These are phyloP conservation scores for Westerdykella sp. DNA, from an alignment of 2,329 filamentous ascomycete genomes.

Conservation along the genomic window DNA sequence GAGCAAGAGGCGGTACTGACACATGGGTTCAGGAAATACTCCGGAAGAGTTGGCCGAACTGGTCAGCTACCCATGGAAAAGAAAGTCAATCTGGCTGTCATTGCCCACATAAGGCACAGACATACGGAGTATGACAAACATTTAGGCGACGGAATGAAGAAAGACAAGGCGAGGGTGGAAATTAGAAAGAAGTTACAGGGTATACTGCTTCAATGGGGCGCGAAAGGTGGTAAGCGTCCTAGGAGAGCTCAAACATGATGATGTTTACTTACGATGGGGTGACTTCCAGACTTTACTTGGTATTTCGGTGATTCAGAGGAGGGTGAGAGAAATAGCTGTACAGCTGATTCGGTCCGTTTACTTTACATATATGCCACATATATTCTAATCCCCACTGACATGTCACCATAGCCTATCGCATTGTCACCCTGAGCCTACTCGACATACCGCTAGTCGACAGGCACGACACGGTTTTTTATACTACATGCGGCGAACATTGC, in stretches of 20 bases:
- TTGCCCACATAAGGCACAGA: conserved; percentile 46
- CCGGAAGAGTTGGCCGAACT: conserved; percentile 45
- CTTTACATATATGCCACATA: too few species aligned
- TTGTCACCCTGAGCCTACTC: too few species aligned
- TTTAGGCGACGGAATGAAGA: conserved; percentile 16
- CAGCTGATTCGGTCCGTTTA: too few species aligned
- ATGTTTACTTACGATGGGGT: background rate
- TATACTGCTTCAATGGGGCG: conserved; percentile 22
- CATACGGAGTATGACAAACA: conserved; percentile 46
- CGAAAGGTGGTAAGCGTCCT: conserved; percentile 15
- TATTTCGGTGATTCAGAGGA: conserved; percentile 5
- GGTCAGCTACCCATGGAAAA: conserved; percentile 33
- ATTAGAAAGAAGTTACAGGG: conserved; percentile 18
- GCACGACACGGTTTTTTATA: too few species aligned
- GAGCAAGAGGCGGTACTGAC: conserved; percentile 34
- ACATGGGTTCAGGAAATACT: conserved; percentile 43
- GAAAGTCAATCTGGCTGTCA: conserved; percentile 44
- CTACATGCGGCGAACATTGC: too few species aligned
- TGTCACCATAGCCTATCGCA: too few species aligned
- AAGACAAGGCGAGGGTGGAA: conserved; percentile 18
- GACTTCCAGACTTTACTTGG: conserved; percentile 9
- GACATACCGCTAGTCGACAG: too few species aligned
- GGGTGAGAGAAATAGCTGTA: background rate
- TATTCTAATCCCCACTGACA: too few species aligned
- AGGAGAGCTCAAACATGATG: background rate